Conservation (phyloP, 1,284 basidiomycete species). For the Rugosomyces carneus region DNA sequence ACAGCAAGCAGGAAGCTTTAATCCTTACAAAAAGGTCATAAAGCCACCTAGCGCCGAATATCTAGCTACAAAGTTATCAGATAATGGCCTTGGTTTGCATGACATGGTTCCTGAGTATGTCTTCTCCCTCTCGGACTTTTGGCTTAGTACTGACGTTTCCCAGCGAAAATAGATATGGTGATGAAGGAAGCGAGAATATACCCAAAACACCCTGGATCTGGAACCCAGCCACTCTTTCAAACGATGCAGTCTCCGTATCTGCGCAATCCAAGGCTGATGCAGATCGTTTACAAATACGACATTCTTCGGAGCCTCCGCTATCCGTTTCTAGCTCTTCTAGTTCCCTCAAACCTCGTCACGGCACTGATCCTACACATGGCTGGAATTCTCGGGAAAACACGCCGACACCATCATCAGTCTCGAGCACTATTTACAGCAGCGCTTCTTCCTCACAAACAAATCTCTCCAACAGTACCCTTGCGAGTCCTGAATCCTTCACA, state of each 20-base stretch:
- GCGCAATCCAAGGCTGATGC: constrained; percentile 7
- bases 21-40: constrained; percentile 57
- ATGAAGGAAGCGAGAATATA: constrained; percentile 24
- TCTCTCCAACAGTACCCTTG: constrained; percentile 1
- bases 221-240: constrained; percentile 26
- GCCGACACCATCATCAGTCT: not conserved
- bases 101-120: constrained; percentile 63
- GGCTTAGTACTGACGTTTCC: not conserved
- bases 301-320: constrained; percentile 10
- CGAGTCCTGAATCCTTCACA: constrained; percentile 34
- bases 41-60: constrained; percentile 57
- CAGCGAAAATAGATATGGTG: constrained; percentile 33
- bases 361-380: constrained; percentile 9
- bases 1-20: constrained; percentile 28
- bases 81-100: constrained; percentile 60
- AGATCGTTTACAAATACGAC: constrained; percentile 8
- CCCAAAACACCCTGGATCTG: constrained; percentile 33
- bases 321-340: not conserved
- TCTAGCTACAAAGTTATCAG: constrained; percentile 44
- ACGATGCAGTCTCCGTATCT: constrained; percentile 20
- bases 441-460: constrained; percentile 4
- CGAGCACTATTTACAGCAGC: constrained; percentile 1
- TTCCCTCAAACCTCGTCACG: constrained; percentile 5
- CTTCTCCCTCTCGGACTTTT: constrained; percentile 1
- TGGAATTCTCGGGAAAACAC: not conserved